A percentile compares a stretch with the other conserved stretches of the same genome.
These are phyloP conservation scores for Mimosa pudica DNA, from an alignment of 306 rosid genomes.

Conservation along the genomic window DNA sequence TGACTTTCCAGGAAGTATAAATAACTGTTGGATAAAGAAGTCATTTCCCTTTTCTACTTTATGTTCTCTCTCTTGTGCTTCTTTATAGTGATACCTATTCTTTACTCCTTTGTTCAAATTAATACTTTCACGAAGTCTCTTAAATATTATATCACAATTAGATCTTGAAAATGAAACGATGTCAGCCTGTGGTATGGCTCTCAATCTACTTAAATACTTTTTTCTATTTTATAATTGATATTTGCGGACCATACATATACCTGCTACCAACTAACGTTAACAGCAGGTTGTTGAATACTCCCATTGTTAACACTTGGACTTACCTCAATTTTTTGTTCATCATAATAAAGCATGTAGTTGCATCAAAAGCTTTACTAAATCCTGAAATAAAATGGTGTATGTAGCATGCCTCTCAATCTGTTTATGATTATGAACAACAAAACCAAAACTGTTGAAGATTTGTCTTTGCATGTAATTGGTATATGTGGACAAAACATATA, in stretches of 20 bases:
- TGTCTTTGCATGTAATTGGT: conserved; percentile 19
- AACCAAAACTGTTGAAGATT: not conserved
- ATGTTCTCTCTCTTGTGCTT: no score
- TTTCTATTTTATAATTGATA: conserved; percentile 17
- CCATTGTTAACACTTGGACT: not conserved
- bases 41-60: no score
- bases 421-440: not conserved
- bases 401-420: conserved; percentile 20
- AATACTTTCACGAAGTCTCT: not conserved
- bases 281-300: not conserved
- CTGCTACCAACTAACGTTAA: conserved; percentile 2
- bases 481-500: not conserved
- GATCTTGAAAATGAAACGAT: conserved; percentile 6
- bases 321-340: not conserved
- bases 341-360: no score
- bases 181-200: not conserved
- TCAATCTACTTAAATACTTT: conserved; percentile 10
- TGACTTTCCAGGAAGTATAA: no score
- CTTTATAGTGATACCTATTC: no score
- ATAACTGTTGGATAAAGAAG: no score
- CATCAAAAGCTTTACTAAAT: conserved; percentile 19
- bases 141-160: conserved; percentile 19
- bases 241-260: not conserved
- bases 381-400: conserved; percentile 1
- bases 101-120: not conserved